Percentiles rank a stretch among this genome's conserved stretches.
Conservation (phyloP, 1,139 yeast species). For the Trichomonascaceae sp. region DNA sequence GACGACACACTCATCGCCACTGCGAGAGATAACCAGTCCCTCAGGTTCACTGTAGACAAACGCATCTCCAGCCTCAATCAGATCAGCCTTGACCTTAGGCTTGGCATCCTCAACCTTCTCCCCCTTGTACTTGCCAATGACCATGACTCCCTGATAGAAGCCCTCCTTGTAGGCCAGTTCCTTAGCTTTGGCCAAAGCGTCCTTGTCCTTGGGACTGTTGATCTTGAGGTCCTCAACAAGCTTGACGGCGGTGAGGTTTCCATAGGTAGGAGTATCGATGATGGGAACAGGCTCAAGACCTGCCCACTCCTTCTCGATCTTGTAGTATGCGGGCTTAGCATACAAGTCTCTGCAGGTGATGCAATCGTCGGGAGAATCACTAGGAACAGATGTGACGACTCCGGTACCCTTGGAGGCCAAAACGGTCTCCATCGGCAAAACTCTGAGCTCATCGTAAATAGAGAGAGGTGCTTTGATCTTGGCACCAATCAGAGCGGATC, state of each 20-base stretch:
- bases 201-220: conserved; percentile 86
- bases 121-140: conserved; percentile 73
- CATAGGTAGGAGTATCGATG: conserved; percentile 72
- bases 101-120: conserved; percentile 86
- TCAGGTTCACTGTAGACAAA: conserved; percentile 94
- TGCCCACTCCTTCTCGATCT: conserved; percentile 81
- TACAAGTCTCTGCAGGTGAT: conserved; percentile 73
- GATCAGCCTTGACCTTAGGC: conserved; percentile 70
- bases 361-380: conserved; percentile 95
- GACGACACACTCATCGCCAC: conserved; percentile 94
- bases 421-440: conserved; percentile 96
- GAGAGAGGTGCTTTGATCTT: conserved; percentile 80
- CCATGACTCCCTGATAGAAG: conserved; percentile 78
- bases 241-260: conserved; percentile 77
- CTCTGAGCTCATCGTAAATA: conserved; percentile 53
- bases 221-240: conserved; percentile 81
- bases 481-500: conserved; percentile 72
- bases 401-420: conserved; percentile 96
- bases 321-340: conserved; percentile 85
- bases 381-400: conserved; percentile 97
- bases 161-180: conserved; percentile 95
- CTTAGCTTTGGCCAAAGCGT: conserved; percentile 81
- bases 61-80: conserved; percentile 66
- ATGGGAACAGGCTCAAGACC: conserved; percentile 58
- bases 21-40: conserved; percentile 75